These are phyloP conservation scores for Lachnellula hyalina DNA, from an alignment of 2,329 filamentous ascomycete species.

Conservation along the genomic window DNA sequence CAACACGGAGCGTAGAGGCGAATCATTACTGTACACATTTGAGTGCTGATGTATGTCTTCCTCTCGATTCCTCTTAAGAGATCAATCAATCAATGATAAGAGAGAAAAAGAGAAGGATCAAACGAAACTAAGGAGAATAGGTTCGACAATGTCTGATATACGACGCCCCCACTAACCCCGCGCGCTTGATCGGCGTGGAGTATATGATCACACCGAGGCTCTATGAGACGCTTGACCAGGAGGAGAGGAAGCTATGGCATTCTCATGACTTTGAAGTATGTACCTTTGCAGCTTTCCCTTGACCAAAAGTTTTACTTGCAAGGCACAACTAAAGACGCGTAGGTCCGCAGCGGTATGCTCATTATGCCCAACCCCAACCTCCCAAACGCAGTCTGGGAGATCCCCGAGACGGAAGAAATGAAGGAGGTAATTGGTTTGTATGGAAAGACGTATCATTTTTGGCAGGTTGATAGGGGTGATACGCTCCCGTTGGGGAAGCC, in stretches of 20 bases:
- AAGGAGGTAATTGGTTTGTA: conserved; percentile 68
- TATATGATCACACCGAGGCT: conserved; percentile 64
- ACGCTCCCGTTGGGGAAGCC: conserved; percentile 54
- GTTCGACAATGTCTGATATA: conserved; percentile 83
- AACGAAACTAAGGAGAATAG: conserved; percentile 35
- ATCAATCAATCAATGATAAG: background rate
- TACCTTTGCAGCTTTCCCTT: conserved; percentile 30
- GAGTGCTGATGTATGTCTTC: conserved; percentile 60
- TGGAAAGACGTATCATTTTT: conserved; percentile 80
- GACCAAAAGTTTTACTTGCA: background rate
- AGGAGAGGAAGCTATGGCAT: conserved; percentile 76
- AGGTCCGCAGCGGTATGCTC: conserved; percentile 56
- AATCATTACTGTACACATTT: conserved; percentile 84
- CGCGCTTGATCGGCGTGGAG: conserved; percentile 76
- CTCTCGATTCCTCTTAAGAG: conserved; percentile 57
- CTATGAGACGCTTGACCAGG: conserved; percentile 57
- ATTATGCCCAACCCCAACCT: conserved; percentile 61
- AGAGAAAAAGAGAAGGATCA: conserved; percentile 35
- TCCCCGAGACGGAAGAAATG: conserved; percentile 76
- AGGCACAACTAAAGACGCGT: background rate
- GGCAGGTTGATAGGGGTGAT: conserved; percentile 76
- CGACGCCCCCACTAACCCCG: conserved; percentile 60
- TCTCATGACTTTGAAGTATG: conserved; percentile 60
- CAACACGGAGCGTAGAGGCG: conserved; percentile 63
- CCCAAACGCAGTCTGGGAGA: conserved; percentile 62